A percentile compares a stretch with the other conserved stretches of the same genome.
phyloP scores from a whole-genome alignment of 2,329 filamentous ascomycete species.

The Colletotrichum acutatum region DNA sequence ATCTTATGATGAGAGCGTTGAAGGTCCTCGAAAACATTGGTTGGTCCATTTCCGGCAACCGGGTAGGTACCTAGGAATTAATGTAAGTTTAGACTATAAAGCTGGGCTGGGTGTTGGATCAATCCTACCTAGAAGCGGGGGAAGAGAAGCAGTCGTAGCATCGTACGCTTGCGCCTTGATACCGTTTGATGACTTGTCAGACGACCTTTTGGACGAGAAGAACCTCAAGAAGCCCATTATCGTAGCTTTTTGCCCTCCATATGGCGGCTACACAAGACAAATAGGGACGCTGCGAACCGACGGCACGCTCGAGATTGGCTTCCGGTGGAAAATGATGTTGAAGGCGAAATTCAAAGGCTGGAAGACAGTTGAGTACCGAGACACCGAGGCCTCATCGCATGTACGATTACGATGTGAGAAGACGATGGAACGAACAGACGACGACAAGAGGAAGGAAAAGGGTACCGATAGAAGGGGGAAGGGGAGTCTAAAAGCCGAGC shows the following conservation, averaged over 20 bases:
- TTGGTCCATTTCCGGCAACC: conserved; percentile 52
- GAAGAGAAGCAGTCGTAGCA: conserved; percentile 46
- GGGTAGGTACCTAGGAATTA: conserved; percentile 49
- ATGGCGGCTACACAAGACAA: conserved; percentile 9
- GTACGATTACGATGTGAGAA: background rate
- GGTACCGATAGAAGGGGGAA: conserved; percentile 3
- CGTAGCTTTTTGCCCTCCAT: conserved; percentile 25
- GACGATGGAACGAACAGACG: background rate
- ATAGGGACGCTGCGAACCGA: background rate
- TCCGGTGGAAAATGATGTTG: background rate
- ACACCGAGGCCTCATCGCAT: background rate
- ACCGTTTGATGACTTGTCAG: conserved; percentile 32
- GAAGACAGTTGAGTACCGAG: background rate
- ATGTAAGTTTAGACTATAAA: conserved; percentile 18
- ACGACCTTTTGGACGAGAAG: conserved; percentile 44
- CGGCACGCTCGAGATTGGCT: background rate
- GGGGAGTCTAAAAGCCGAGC: conserved; percentile 25
- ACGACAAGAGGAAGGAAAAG: background rate
- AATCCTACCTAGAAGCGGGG: conserved; percentile 49
- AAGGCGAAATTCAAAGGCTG: background rate
- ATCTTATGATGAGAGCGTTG: conserved; percentile 46
- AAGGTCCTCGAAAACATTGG: conserved; percentile 48
- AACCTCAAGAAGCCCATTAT: conserved; percentile 50
- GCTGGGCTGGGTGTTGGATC: background rate
- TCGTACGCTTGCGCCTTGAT: conserved; percentile 52